phyloP scores from a whole-genome alignment of 2,329 filamentous ascomycete species.

The Nothophaeocryptopus gaeumannii region DNA sequence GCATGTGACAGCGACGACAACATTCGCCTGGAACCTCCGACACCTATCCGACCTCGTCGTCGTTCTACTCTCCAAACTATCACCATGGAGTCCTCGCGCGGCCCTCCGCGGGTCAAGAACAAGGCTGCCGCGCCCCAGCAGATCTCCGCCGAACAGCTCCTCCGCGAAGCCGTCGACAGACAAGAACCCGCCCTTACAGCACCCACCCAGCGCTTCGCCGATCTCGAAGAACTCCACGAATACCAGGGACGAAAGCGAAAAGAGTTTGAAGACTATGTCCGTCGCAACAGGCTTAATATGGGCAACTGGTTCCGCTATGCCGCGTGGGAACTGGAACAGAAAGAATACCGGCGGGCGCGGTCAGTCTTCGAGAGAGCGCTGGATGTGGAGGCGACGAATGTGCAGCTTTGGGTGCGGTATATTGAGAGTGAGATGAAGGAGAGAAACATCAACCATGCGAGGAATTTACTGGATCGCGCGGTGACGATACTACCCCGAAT shows the following conservation, averaged over 20 bases:
- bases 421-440: constrained; percentile 95
- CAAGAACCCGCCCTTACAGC: constrained; percentile 86
- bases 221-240: constrained; percentile 96
- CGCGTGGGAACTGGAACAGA: constrained; percentile 95
- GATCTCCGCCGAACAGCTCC: constrained; percentile 94
- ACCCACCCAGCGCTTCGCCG: constrained; percentile 90
- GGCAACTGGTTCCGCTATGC: constrained; percentile 99
- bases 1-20: constrained; percentile 6
- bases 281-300: constrained; percentile 89
- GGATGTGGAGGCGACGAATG: constrained; percentile 83
- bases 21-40: neutral
- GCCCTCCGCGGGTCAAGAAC: constrained; percentile 96
- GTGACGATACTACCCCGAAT: constrained; percentile 86
- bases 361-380: constrained; percentile 93
- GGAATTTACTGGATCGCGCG: constrained; percentile 92
- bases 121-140: constrained; percentile 81
- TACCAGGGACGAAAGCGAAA: constrained; percentile 93
- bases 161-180: constrained; percentile 93
- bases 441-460: constrained; percentile 92
- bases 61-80: neutral
- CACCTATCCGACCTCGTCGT: neutral
- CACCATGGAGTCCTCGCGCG: constrained; percentile 81
- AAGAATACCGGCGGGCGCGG: constrained; percentile 87
- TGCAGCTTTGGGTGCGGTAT: constrained; percentile 87
- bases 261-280: constrained; percentile 97